Evolutionary conservation across 1,284 basidiomycete genomes (phyloP).

Genomic region (Fomitopsis palustris): DNA sequence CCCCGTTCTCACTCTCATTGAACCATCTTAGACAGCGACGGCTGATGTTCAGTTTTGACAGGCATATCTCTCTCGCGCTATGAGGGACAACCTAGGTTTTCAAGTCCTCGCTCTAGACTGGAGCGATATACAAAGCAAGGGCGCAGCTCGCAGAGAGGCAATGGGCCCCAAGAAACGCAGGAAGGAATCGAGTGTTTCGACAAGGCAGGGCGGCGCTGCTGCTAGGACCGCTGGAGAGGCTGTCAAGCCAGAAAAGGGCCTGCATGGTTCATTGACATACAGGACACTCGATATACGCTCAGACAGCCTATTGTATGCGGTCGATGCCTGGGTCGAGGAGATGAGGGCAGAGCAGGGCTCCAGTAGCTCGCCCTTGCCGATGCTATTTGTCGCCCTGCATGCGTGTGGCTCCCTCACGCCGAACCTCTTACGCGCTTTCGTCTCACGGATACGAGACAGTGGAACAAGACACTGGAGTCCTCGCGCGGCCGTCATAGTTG

Average conservation of each 20-base stretch:
- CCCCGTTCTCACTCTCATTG: neutral
- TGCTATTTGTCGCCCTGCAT: conserved; percentile 64
- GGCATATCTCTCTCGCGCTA: conserved; percentile 47
- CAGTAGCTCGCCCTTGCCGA: conserved; percentile 31
- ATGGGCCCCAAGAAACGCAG: neutral
- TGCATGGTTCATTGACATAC: conserved; percentile 41
- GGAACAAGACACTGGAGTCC: conserved; percentile 31
- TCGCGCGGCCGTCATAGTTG: conserved; percentile 41
- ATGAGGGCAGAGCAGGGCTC: neutral
- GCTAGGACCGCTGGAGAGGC: neutral
- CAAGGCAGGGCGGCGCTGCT: neutral
- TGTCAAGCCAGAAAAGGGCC: neutral
- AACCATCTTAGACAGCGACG: neutral
- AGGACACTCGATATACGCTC: conserved; percentile 48
- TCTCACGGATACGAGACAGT: conserved; percentile 14
- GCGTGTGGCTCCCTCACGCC: conserved; percentile 48
- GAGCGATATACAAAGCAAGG: conserved; percentile 39
- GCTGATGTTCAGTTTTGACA: no score
- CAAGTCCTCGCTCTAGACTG: conserved; percentile 52
- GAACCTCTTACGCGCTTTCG: conserved; percentile 39
- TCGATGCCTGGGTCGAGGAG: conserved; percentile 38
- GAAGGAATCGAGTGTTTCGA: neutral
- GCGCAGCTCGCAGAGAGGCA: conserved; percentile 36
- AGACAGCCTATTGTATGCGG: conserved; percentile 33
- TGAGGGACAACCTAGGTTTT: conserved; percentile 31